Evolutionary conservation across 2,329 filamentous ascomycete genomes (phyloP), one percentile per base, ranked within the genome.

Genomic region (Dothideomycetes sp.): DNA sequence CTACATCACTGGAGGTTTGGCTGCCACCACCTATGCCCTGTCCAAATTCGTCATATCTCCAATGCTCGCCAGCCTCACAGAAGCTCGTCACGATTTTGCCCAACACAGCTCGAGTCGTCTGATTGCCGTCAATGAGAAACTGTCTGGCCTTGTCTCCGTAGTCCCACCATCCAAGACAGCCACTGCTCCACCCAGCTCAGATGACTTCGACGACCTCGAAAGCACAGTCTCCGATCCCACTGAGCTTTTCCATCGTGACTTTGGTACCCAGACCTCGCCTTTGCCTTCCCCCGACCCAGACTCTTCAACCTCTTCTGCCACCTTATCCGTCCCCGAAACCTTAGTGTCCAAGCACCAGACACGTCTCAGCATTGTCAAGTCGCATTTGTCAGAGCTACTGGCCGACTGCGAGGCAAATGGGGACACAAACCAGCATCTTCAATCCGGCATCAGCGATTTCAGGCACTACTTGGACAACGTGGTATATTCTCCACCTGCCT

Each of bases 191-290:
- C 47, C 58, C 1, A 55, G 56, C 12, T 61, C 62, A 19, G 59
- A 63, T 30, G 51, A 59, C n/a, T 64, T 65, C 14, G 69, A 74
- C 32, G 22, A 27, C 22, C 52, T 51, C 11, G 69, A 70, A 16
- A 71, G 68, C 32, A 49, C 64, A 12, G 63, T 62, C 50, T 75
- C 72, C 10, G 76, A 79, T 47, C 84, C 84, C 1, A 78, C 80
- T 1, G 84, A 89, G 58, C 73, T 88, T 45, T 91, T 85, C 61
- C 83, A 88, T 58, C 76, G 83, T 34, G 84, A 91, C 54, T 73
- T 85, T 44, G 83, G 82, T 47, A 83, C 84, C 1, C 84, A 91
- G 59, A 91, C 84, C 0, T 78, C 76, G 0, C 68, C 68, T 1
- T 63, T 63, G 0, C 57, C 67, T 3, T 68, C 68, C 3, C 62